Evolutionary conservation across 1,284 basidiomycete genomes (phyloP), one percentile per base, ranked within the genome.

Genomic region (Veloporphyrellus conicus): DNA sequence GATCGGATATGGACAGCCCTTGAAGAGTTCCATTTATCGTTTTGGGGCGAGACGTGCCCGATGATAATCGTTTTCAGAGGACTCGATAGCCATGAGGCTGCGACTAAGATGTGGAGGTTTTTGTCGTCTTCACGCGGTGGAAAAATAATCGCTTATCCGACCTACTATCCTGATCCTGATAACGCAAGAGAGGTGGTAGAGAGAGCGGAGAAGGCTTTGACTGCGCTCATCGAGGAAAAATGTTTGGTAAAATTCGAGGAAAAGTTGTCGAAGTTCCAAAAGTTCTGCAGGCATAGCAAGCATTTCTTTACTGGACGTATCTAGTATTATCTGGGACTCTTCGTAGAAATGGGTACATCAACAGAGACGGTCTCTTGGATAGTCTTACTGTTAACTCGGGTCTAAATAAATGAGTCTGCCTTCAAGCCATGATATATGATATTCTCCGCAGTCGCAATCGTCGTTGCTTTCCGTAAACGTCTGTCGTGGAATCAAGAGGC

Each of bases 51-150:
- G 27, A 60, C 45, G 15, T 59, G 49, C 41, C 61, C 59, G 3
- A 38, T 58, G 5, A 55, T 61, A 38, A 32, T 61, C 34, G 54
- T 63, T 43, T 60, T 61, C 37, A 40, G 40, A 43, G 62, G 59
- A 14, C 45, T 65, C 19, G 41, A 51, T 28, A 45, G 27, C 34
- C 43, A 27, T 9, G 59, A 51, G 28, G 47, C 48, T 20, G 59
- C 62, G 20, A 37, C 18, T 0, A 41, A 50, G 34, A 44, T 20
- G 38, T 64, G 62, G 59, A 43, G 27, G 29, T 8, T 41, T 11
- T 34, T 61, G 29, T 57, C 53, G 8, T 52, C 49, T 20, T 48
- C 49, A 1, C 45, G 42, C 20, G 15, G 15, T 11, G 46, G 47
- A 10, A 42, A 49, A 16, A 50, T 61, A 34, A 44, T 57, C 8